A percentile compares a stretch with the other conserved stretches of the same genome.
These are phyloP conservation scores for Phylloporus scabripes DNA, from an alignment of 768 basidiomycete genomes.

Conservation along the genomic window DNA sequence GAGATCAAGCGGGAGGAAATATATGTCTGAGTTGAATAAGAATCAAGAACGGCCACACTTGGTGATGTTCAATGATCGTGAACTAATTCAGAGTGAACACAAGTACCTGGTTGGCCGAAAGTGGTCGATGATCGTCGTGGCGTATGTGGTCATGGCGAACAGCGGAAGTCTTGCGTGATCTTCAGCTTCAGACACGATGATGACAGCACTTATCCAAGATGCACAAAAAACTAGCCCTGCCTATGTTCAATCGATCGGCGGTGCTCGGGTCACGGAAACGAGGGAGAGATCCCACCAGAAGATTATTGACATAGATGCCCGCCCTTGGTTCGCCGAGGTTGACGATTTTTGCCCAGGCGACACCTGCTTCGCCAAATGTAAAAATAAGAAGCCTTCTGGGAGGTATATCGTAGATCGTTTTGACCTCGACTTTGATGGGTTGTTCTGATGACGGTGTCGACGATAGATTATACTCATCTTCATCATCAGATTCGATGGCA, in stretches of 20 bases:
- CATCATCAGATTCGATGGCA: conserved; percentile 64
- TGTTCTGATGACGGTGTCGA: conserved; percentile 8
- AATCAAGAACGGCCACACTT: conserved; percentile 49
- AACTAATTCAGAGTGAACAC: neutral
- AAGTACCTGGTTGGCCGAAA: conserved; percentile 45
- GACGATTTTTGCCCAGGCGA: conserved; percentile 48
- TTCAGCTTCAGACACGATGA: conserved; percentile 51
- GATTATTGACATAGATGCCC: conserved; percentile 39
- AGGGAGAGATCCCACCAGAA: conserved; percentile 36
- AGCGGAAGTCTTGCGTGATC: conserved; percentile 41
- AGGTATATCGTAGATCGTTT: conserved; percentile 29
- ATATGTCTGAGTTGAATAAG: conserved; percentile 47
- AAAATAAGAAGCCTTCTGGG: conserved; percentile 35
- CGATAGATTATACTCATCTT: conserved; percentile 52
- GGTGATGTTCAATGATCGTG: neutral
- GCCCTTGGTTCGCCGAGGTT: conserved; percentile 49
- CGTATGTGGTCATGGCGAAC: conserved; percentile 47
- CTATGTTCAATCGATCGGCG: conserved; percentile 26
- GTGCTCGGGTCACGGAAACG: neutral
- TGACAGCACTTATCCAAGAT: conserved; percentile 39
- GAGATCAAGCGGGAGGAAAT: conserved; percentile 33
- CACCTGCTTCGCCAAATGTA: conserved; percentile 42
- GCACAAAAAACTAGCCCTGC: conserved; percentile 49
- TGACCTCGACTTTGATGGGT: conserved; percentile 32
- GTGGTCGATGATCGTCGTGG: conserved; percentile 35